A percentile compares a stretch with the other conserved stretches of the same genome.
Evolutionary conservation across 495 filamentous ascomycete genomes (phyloP).

Genomic region (Trypethelium eluteriae): DNA sequence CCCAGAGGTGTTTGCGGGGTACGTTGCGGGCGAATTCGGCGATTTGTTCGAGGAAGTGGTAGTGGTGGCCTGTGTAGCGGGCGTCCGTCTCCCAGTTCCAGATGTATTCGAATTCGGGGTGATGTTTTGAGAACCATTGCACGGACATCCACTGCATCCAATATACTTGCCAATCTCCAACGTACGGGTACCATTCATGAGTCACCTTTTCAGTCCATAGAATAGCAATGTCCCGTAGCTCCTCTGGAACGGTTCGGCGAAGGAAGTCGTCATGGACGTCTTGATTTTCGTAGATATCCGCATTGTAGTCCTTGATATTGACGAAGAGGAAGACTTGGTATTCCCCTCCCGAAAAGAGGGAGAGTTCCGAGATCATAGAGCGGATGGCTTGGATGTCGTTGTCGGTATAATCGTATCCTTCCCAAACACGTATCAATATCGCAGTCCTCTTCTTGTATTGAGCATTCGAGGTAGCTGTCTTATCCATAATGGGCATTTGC

Average conservation of each 20-base stretch:
- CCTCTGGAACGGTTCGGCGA: constrained; percentile 49
- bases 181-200: constrained; percentile 50
- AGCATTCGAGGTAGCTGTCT: constrained; percentile 2
- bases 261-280: constrained; percentile 48
- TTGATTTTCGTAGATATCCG: constrained; percentile 50
- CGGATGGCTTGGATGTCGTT: constrained; percentile 67
- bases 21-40: constrained; percentile 51
- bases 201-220: constrained; percentile 58
- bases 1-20: constrained; percentile 64
- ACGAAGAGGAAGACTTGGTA: constrained; percentile 71
- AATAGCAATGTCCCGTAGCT: constrained; percentile 59
- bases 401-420: constrained; percentile 58
- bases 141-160: constrained; percentile 51
- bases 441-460: constrained; percentile 51
- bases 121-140: constrained; percentile 58
- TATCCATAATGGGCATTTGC: constrained; percentile 12
- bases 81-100: constrained; percentile 75
- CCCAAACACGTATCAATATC: constrained; percentile 60
- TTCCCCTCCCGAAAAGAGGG: constrained; percentile 63
- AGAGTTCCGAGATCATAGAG: constrained; percentile 64
- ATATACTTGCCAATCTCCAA: constrained; percentile 38
- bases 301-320: constrained; percentile 55
- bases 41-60: constrained; percentile 58
- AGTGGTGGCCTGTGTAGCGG: constrained; percentile 63
- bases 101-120: constrained; percentile 64